Conservation (phyloP, 495 filamentous ascomycete species). For the Penicillium daleae region DNA sequence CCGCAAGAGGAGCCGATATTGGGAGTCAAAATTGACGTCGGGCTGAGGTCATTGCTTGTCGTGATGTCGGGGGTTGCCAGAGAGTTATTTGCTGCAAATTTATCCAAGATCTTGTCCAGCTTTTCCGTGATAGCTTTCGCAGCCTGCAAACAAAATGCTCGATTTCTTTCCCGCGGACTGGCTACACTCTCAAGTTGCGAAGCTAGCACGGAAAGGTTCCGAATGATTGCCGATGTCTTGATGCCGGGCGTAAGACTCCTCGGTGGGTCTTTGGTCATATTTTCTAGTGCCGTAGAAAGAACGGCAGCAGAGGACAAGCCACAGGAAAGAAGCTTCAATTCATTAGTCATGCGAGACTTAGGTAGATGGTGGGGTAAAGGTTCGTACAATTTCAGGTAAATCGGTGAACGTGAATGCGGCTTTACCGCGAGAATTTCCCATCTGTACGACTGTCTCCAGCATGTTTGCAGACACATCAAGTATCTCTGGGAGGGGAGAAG, state of each 20-base stretch:
- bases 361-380: constrained; percentile 1
- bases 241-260: constrained; percentile 17
- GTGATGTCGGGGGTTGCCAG: constrained; percentile 10
- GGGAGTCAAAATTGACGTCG: constrained; percentile 12
- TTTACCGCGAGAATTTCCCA: constrained; percentile 21
- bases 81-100: constrained; percentile 13
- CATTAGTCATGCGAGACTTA: constrained; percentile 4
- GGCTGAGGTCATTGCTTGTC: constrained; percentile 14
- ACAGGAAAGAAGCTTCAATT: constrained; percentile 17
- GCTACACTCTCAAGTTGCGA: constrained; percentile 25
- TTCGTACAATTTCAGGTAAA: constrained; percentile 24
- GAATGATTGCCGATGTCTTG: constrained; percentile 21
- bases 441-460: constrained; percentile 23
- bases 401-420: constrained; percentile 10
- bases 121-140: constrained; percentile 24
- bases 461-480: constrained; percentile 25
- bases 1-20: constrained; percentile 7
- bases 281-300: constrained; percentile 19
- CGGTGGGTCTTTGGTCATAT: constrained; percentile 6
- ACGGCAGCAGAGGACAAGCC: constrained; percentile 23
- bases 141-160: constrained; percentile 25
- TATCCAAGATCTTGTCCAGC: constrained; percentile 22
- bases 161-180: constrained; percentile 23
- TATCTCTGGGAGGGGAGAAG: constrained; percentile 11
- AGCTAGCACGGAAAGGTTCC: constrained; percentile 22